Base-by-base conservation (phyloP, 768 basidiomycete species). In the Macrolepiota albuminosa region DNA sequence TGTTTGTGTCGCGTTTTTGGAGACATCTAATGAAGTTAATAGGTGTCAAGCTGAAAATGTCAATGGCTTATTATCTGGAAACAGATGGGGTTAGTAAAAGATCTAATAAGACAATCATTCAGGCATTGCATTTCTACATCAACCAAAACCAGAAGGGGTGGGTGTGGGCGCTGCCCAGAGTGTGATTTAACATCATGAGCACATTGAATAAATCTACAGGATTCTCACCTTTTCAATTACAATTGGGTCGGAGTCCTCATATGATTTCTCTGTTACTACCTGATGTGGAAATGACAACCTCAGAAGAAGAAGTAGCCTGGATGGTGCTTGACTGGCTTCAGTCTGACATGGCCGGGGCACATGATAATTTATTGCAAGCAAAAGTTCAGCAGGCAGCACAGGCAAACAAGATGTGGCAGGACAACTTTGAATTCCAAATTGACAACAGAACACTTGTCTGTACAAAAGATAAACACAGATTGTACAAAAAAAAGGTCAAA, bases 381-480 rank as follows among this genome's bases (percentile, higher is more conserved):
- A 21, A 21, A 21, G 21, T 21, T 21, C 21, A 21, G 21, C 21
- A 21, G 45, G 64, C 71, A 0, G 34, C 57, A 7, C 59, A 65
- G 29, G 66, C 67, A 0, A 69, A 67, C 55, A 61, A 63, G 18
- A 6, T 6, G 2, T 18, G 33, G 0, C 3, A 9, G 8, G 34
- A 43, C 1, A 34, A 60, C 2, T n/a, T 53, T 5, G n/a, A 29
- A 0, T 56, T 59, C n/a, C 31, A 39, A 3, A 46, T 57, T 3
- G 64, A 61, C 0, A 67, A 75, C n/a, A 55, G n/a, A 0, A 73
- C 78, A 0, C 56, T 73, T 47, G 60, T 78, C 0, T 69, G 67
- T 0, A 76, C 71, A 0, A 48, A 61, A 1, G 55, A 75, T 26
- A 58, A 64, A 0, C n/a, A 62, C 0, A 52, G 56, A 2, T 59